phyloP scores from a whole-genome alignment of 495 filamentous ascomycete genomes.

The Trichoderma asperelloides region DNA sequence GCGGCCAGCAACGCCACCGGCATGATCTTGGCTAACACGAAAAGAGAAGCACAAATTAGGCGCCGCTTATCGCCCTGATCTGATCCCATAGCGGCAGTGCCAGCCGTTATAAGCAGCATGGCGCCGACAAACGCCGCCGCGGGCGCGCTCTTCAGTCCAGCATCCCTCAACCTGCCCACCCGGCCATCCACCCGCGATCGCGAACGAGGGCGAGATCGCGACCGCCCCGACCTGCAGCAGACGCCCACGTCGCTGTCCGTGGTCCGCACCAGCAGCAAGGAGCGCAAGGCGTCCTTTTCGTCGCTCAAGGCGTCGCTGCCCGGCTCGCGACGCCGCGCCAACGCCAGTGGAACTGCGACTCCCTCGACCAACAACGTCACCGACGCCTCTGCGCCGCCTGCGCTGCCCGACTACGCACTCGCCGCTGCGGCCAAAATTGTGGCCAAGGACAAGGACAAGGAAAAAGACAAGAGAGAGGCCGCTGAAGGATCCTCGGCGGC shows the following conservation, averaged over 20 bases:
- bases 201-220: neutral
- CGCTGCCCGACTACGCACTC: slow-evolving; percentile 33
- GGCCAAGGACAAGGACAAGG: slow-evolving; percentile 14
- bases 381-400: slow-evolving; percentile 28
- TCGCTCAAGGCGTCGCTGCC: slow-evolving; percentile 34
- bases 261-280: slow-evolving; percentile 23
- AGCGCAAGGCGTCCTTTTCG: slow-evolving; percentile 35
- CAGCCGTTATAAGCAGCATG: neutral
- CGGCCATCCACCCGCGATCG: slow-evolving; percentile 19
- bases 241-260: too few species aligned
- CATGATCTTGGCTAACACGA: neutral
- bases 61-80: slow-evolving; percentile 1
- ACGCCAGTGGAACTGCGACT: neutral
- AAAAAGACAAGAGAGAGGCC: neutral
- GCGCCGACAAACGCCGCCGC: neutral
- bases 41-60: neutral
- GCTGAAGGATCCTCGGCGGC: slow-evolving; percentile 22
- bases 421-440: slow-evolving; percentile 31
- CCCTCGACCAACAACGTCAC: slow-evolving; percentile 8
- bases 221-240: neutral
- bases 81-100: neutral
- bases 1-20: neutral
- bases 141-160: neutral
- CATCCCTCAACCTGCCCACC: slow-evolving; percentile 5
- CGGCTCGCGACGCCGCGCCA: slow-evolving; percentile 13